Conservation (phyloP, 805 yeast species). For the Kluyveromyces dobzhanskii region DNA sequence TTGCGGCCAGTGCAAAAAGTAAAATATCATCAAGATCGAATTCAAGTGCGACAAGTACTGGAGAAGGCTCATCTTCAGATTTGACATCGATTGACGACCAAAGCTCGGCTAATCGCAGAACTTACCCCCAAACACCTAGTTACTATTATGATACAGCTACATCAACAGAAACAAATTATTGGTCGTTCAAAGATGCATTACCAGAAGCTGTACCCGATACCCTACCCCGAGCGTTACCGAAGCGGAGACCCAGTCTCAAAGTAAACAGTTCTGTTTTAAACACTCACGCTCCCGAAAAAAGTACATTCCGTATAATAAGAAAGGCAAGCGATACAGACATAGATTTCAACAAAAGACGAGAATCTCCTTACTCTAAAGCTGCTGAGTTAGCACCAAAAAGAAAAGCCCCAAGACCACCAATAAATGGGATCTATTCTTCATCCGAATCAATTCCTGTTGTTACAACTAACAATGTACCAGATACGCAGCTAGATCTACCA, state of each 20-base stretch:
- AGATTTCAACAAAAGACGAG: conserved; percentile 72
- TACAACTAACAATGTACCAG: not conserved
- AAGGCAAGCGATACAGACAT: conserved; percentile 59
- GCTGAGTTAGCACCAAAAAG: conserved; percentile 59
- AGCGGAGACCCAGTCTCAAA: conserved; percentile 10
- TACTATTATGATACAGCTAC: conserved; percentile 21
- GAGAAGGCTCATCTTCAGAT: conserved; percentile 25
- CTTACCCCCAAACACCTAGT: conserved; percentile 29
- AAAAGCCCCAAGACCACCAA: conserved; percentile 66
- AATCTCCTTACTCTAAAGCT: conserved; percentile 53
- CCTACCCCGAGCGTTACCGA: conserved; percentile 6
- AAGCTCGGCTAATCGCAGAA: conserved; percentile 13
- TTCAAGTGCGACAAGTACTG: conserved; percentile 19
- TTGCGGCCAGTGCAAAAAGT: conserved; percentile 15
- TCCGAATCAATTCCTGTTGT: not conserved
- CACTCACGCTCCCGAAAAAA: conserved; percentile 13
- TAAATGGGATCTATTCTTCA: conserved; percentile 15
- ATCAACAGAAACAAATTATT: conserved; percentile 18
- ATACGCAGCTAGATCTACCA: conserved; percentile 1
- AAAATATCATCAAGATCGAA: conserved; percentile 23
- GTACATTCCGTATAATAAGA: conserved; percentile 60
- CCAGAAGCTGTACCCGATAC: conserved; percentile 11
- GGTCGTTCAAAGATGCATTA: conserved; percentile 24
- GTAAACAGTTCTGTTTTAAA: conserved; percentile 1
- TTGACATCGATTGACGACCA: conserved; percentile 25